A percentile compares a stretch with the other conserved stretches of the same genome.
These are phyloP conservation scores for sunflower (Helianthus annuus) DNA, from an alignment of 129 eudicot genomes.

Conservation along the genomic window DNA sequence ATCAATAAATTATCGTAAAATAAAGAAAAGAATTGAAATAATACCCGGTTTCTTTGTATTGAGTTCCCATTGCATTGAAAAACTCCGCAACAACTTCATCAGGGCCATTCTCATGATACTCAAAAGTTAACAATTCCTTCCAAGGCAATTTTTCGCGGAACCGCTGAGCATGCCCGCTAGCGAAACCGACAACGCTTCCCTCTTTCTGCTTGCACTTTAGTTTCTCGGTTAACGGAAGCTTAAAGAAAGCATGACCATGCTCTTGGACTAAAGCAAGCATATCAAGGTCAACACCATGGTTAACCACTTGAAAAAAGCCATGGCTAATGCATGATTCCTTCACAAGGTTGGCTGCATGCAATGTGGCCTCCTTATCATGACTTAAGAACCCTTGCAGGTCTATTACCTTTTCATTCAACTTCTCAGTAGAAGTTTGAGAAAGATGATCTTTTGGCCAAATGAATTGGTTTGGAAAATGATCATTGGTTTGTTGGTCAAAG, in stretches of 20 bases:
- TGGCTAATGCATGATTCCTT: conserved; percentile 43
- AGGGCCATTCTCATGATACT: conserved; percentile 34
- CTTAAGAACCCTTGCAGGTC: conserved; percentile 44
- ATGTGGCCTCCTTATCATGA: conserved; percentile 31
- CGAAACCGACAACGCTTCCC: conserved; percentile 44
- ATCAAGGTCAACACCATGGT: conserved; percentile 51
- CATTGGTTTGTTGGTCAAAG: conserved; percentile 12
- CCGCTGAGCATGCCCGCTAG: conserved; percentile 39
- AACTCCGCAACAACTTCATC: conserved; percentile 32
- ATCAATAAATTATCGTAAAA: background rate
- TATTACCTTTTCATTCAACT: conserved; percentile 32
- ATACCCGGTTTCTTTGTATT: conserved; percentile 48
- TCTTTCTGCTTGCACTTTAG: conserved; percentile 29
- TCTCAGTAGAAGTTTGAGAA: conserved; percentile 22
- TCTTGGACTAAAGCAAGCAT: conserved; percentile 35
- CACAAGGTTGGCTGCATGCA: conserved; percentile 34
- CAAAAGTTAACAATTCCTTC: conserved; percentile 47
- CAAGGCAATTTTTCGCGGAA: conserved; percentile 45
- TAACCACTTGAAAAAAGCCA: conserved; percentile 62
- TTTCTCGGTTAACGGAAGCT: conserved; percentile 42
- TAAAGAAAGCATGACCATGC: conserved; percentile 41
- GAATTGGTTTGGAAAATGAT: conserved; percentile 39
- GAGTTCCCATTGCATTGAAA: conserved; percentile 40
- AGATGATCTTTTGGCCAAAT: conserved; percentile 43
- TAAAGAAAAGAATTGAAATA: background rate